phyloP scores from a whole-genome alignment of 1,284 basidiomycete genomes.

The Ustilago trichophora region DNA sequence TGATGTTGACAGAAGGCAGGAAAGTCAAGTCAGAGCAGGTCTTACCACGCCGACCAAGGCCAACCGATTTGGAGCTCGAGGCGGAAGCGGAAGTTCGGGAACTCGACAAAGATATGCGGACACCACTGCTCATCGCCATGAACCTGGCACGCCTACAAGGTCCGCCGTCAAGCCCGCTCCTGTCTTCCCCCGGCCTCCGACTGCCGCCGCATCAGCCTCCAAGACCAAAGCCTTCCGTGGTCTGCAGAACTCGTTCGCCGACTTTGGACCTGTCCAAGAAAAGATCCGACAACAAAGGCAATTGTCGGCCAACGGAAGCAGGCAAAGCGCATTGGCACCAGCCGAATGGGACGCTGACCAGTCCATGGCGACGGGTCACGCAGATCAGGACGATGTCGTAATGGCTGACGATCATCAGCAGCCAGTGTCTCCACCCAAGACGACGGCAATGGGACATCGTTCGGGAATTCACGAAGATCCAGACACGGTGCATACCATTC shows the following conservation, averaged over 20 bases:
- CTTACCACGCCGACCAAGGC: slow-evolving; percentile 43
- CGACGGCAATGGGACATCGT: no score
- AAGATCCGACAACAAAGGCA: slow-evolving; percentile 29
- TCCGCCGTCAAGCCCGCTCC: slow-evolving; percentile 15
- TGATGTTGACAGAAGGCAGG: slow-evolving; percentile 25
- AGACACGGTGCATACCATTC: neutral
- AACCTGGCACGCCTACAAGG: slow-evolving; percentile 32
- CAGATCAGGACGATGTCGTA: slow-evolving; percentile 8
- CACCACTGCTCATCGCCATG: slow-evolving; percentile 9
- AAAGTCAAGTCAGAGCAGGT: slow-evolving; percentile 39
- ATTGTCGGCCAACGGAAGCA: slow-evolving; percentile 13
- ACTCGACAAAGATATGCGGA: slow-evolving; percentile 17
- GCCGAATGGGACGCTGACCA: slow-evolving; percentile 32
- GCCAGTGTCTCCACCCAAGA: neutral
- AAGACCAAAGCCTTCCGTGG: slow-evolving; percentile 32
- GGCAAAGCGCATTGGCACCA: slow-evolving; percentile 2
- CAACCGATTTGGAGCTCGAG: slow-evolving; percentile 11
- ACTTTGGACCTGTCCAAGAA: slow-evolving; percentile 37
- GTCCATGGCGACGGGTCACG: neutral
- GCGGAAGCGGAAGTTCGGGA: slow-evolving; percentile 34
- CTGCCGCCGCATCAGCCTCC: slow-evolving; percentile 11
- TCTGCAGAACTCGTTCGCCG: slow-evolving; percentile 43
- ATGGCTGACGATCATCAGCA: slow-evolving; percentile 11
- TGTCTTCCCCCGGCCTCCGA: slow-evolving; percentile 20
- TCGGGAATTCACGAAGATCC: no score